These are phyloP conservation scores for Olyra latifolia DNA, from an alignment of 176 grass and related monocot species.

Conservation along the genomic window DNA sequence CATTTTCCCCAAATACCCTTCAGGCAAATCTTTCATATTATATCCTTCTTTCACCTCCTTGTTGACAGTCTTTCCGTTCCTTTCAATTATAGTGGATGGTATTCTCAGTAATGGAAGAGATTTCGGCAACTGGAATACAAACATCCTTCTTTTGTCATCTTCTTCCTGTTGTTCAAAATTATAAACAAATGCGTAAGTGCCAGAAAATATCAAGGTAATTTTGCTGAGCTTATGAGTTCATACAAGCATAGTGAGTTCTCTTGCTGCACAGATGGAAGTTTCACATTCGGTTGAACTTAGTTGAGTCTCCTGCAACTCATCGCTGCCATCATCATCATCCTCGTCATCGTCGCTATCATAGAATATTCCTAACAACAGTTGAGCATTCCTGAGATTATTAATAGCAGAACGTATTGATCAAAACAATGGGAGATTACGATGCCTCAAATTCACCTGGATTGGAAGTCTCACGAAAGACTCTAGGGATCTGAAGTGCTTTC, in stretches of 20 bases:
- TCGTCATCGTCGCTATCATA: background rate
- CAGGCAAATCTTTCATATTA: constrained; percentile 61
- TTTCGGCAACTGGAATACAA: constrained; percentile 76
- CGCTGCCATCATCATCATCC: background rate
- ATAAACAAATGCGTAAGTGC: background rate
- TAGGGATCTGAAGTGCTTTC: constrained; percentile 33
- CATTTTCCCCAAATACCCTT: constrained; percentile 75
- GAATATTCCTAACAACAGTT: constrained; percentile 24
- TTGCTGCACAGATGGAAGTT: constrained; percentile 43
- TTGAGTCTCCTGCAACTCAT: constrained; percentile 40
- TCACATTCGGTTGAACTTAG: constrained; percentile 62
- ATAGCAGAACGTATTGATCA: constrained; percentile 12
- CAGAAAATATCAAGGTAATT: background rate
- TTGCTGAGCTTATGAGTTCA: constrained; percentile 1
- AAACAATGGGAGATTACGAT: background rate
- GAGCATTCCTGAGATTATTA: background rate
- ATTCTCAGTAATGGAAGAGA: constrained; percentile 48
- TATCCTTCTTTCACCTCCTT: constrained; percentile 54
- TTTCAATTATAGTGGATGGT: constrained; percentile 34
- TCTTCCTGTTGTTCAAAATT: constrained; percentile 38
- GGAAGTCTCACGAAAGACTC: background rate
- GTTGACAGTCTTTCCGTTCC: constrained; percentile 34
- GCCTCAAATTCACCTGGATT: constrained; percentile 31
- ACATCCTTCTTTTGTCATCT: constrained; percentile 46
- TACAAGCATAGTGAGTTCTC: constrained; percentile 68